Conservation (phyloP, 2,329 filamentous ascomycete genomes). For the Penicillium sp. region DNA sequence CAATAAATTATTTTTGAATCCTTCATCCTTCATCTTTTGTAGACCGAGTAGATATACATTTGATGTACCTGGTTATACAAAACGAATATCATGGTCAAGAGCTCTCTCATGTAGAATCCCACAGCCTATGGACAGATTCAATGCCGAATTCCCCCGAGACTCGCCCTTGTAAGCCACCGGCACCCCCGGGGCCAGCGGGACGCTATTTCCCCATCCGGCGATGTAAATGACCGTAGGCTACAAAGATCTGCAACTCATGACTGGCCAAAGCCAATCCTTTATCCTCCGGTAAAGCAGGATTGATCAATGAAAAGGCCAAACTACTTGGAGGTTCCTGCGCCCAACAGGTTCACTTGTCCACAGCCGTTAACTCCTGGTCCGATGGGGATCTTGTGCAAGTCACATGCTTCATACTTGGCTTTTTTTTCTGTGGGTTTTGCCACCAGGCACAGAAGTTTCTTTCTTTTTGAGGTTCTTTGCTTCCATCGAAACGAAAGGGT, state of each 20-base stretch:
- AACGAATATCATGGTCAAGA: too few species aligned
- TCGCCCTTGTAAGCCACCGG: background rate
- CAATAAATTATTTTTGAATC: background rate
- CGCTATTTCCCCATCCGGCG: background rate
- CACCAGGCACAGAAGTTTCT: background rate
- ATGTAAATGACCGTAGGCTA: background rate
- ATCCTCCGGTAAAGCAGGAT: background rate
- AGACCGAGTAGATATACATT: background rate
- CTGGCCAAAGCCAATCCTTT: background rate
- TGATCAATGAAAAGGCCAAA: background rate
- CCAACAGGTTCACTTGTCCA: too few species aligned
- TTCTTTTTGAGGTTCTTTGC: background rate
- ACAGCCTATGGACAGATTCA: too few species aligned
- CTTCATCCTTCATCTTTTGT: background rate
- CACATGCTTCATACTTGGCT: background rate
- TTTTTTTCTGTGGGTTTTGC: background rate
- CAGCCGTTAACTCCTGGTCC: background rate
- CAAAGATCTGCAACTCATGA: background rate
- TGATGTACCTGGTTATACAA: too few species aligned
- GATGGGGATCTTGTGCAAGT: background rate
- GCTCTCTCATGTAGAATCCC: too few species aligned
- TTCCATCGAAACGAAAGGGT: background rate
- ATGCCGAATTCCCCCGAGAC: background rate
- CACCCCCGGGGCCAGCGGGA: background rate
- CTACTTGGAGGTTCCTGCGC: background rate